A percentile compares a stretch with the other conserved stretches of the same genome.
These are phyloP conservation scores for Aphanomyces astaci DNA, from an alignment of 352 stramenopile genomes.

Conservation along the genomic window DNA sequence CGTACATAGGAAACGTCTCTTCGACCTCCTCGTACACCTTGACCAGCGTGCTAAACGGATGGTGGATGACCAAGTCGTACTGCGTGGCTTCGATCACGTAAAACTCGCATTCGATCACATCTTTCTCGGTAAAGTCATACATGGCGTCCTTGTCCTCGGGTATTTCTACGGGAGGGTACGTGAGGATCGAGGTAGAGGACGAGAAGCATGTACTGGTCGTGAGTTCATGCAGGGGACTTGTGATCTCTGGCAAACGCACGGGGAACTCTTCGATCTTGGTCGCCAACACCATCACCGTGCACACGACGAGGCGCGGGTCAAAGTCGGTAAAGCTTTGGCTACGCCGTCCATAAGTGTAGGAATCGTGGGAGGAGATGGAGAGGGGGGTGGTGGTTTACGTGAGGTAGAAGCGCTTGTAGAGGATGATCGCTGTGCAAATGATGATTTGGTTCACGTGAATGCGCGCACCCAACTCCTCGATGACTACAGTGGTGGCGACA, in stretches of 20 bases:
- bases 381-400: no score
- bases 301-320: conserved; percentile 76
- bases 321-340: conserved; percentile 88
- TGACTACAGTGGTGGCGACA: conserved; percentile 41
- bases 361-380: no score
- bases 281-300: conserved; percentile 78
- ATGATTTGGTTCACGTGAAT: conserved; percentile 83
- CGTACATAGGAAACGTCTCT: conserved; percentile 34
- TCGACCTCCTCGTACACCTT: conserved; percentile 31
- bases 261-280: conserved; percentile 86
- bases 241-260: conserved; percentile 65
- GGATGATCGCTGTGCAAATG: conserved; percentile 86
- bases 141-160: conserved; percentile 82
- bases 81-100: conserved; percentile 83
- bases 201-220: conserved; percentile 54
- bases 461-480: conserved; percentile 75
- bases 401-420: conserved; percentile 86
- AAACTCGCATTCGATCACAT: conserved; percentile 87
- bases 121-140: conserved; percentile 85
- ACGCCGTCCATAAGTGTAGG: no score
- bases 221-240: conserved; percentile 77
- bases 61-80: conserved; percentile 83
- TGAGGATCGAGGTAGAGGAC: not conserved
- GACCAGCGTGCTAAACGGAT: conserved; percentile 75
- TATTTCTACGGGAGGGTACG: conserved; percentile 34